These are phyloP conservation scores for Daldinia sp. DNA, from an alignment of 2,329 filamentous ascomycete species.

Conservation along the genomic window DNA sequence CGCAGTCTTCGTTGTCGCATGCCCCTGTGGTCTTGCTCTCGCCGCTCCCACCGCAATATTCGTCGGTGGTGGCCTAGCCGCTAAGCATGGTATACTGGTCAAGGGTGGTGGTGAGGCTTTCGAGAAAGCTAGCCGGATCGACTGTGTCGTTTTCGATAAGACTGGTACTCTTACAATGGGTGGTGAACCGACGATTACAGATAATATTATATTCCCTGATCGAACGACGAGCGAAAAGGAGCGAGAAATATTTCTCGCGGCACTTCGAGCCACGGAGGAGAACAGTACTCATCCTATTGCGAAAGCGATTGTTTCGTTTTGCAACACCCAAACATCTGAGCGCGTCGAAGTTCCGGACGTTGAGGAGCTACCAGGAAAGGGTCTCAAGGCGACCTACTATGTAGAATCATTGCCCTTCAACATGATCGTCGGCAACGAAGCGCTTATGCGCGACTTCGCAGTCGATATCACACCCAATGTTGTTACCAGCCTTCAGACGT, in stretches of 20 bases:
- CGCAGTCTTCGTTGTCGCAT: conserved; percentile 86
- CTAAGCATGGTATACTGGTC: conserved; percentile 80
- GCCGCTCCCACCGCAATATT: conserved; percentile 89
- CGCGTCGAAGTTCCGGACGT: conserved; percentile 52
- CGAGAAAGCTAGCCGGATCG: conserved; percentile 80
- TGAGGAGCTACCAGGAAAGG: conserved; percentile 76
- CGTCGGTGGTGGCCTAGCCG: conserved; percentile 81
- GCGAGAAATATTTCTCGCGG: conserved; percentile 54
- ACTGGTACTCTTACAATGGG: conserved; percentile 82
- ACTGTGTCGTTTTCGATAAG: conserved; percentile 88
- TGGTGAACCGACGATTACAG: conserved; percentile 74
- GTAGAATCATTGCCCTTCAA: conserved; percentile 51
- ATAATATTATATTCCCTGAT: conserved; percentile 54
- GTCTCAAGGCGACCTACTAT: conserved; percentile 66
- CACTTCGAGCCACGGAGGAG: conserved; percentile 70
- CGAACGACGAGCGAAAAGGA: conserved; percentile 34
- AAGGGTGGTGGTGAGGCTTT: conserved; percentile 88
- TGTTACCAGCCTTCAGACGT: conserved; percentile 55
- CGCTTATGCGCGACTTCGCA: conserved; percentile 64
- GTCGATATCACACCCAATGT: conserved; percentile 52
- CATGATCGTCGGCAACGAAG: conserved; percentile 76
- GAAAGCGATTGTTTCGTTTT: conserved; percentile 72
- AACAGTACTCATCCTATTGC: conserved; percentile 80
- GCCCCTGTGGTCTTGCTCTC: conserved; percentile 82
- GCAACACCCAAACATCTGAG: conserved; percentile 50